Evolutionary conservation across 2,329 filamentous ascomycete species (phyloP).

Genomic region (Cadophora malorum): DNA sequence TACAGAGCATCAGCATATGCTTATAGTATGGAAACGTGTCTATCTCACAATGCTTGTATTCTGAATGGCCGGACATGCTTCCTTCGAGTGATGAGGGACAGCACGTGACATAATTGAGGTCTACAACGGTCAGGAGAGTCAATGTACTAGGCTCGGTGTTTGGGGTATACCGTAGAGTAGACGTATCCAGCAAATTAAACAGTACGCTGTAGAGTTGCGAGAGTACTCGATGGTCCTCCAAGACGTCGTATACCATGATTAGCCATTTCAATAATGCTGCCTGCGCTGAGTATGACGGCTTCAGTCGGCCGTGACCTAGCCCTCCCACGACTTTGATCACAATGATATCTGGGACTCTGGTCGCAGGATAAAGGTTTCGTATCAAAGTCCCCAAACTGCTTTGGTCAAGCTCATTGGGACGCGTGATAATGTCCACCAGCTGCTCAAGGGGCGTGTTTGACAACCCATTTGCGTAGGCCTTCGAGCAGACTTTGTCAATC

Average conservation of each 20-base stretch:
- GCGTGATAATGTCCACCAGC: slow-evolving; percentile 71
- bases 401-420: slow-evolving; percentile 76
- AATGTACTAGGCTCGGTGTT: not conserved
- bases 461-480: slow-evolving; percentile 73
- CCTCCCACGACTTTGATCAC: slow-evolving; percentile 72
- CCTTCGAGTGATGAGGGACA: slow-evolving; percentile 79
- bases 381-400: slow-evolving; percentile 71
- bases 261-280: slow-evolving; percentile 78
- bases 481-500: slow-evolving; percentile 66
- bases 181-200: slow-evolving; percentile 83
- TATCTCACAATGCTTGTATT: slow-evolving; percentile 67
- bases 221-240: slow-evolving; percentile 68
- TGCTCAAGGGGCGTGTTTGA: slow-evolving; percentile 63
- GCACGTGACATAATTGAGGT: slow-evolving; percentile 70
- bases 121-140: slow-evolving; percentile 31
- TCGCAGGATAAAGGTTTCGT: slow-evolving; percentile 78
- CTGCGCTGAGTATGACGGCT: slow-evolving; percentile 75
- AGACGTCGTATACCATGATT: slow-evolving; percentile 73
- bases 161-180: slow-evolving; percentile 67
- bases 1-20: slow-evolving; percentile 28
- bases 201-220: slow-evolving; percentile 76
- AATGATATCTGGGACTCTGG: slow-evolving; percentile 63
- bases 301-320: slow-evolving; percentile 79
- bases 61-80: slow-evolving; percentile 85
- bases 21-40: not conserved